A percentile compares a stretch with the other conserved stretches of the same genome.
phyloP scores from a whole-genome alignment of 192 early-diverging fungal genomes.

The Geranomyces michiganensis region DNA sequence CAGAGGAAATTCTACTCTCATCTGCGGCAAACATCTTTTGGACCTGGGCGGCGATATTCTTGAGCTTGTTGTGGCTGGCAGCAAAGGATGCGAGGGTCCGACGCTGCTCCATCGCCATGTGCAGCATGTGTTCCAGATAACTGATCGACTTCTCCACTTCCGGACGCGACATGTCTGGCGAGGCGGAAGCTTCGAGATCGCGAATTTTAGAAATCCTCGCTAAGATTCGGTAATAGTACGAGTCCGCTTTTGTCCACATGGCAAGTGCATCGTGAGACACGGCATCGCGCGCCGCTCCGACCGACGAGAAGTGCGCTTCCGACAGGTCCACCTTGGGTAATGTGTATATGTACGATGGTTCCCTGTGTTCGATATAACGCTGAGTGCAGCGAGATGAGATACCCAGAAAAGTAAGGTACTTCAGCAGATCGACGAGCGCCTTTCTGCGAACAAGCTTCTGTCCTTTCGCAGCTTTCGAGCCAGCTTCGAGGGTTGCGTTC shows the following conservation, averaged over 20 bases:
- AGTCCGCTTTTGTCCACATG: slow-evolving; percentile 60
- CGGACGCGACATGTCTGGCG: slow-evolving; percentile 63
- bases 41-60: slow-evolving; percentile 21
- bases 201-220: slow-evolving; percentile 68
- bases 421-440: slow-evolving; percentile 76
- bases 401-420: slow-evolving; percentile 70
- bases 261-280: background rate
- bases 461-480: slow-evolving; percentile 53
- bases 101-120: slow-evolving; percentile 63
- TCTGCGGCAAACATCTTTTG: slow-evolving; percentile 15
- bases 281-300: background rate
- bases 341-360: slow-evolving; percentile 38
- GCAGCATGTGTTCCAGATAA: slow-evolving; percentile 70
- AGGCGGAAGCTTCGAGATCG: slow-evolving; percentile 38
- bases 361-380: slow-evolving; percentile 34
- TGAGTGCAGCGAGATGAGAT: slow-evolving; percentile 44
- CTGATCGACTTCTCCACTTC: slow-evolving; percentile 68
- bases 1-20: background rate
- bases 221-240: slow-evolving; percentile 71
- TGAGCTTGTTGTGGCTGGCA: slow-evolving; percentile 11
- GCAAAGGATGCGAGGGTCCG: slow-evolving; percentile 37
- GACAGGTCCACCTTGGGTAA: slow-evolving; percentile 12
- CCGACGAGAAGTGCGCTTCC: background rate
- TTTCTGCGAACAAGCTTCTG: slow-evolving; percentile 75
- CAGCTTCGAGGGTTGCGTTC: slow-evolving; percentile 35